These are phyloP conservation scores for Rhodosporidiobolus odoratus DNA, from an alignment of 768 basidiomycete genomes.

Conservation along the genomic window DNA sequence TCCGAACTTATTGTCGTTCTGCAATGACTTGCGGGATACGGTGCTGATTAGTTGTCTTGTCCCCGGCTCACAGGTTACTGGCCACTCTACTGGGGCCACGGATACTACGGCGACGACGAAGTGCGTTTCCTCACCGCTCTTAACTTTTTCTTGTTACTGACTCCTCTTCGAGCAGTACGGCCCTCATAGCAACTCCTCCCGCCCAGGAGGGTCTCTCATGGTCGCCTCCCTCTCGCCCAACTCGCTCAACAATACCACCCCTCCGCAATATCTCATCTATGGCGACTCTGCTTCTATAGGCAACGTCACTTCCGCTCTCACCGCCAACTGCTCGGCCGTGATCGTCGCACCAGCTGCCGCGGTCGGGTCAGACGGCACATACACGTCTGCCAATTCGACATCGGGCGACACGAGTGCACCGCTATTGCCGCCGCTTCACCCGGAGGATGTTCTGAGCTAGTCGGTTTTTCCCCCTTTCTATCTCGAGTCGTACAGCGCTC, in stretches of 20 bases:
- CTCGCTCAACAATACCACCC: background rate
- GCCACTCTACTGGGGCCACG: slow-evolving; percentile 13
- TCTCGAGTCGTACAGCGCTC: too few relatives aligned
- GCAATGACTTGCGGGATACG: too few relatives aligned
- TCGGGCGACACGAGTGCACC: background rate
- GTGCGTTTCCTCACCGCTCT: background rate
- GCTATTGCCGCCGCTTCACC: slow-evolving; percentile 6
- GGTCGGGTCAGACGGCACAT: background rate
- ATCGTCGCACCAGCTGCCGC: background rate
- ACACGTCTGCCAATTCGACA: too few relatives aligned
- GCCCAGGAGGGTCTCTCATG: slow-evolving; percentile 17
- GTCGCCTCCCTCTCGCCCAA: slow-evolving; percentile 3
- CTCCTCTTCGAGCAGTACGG: slow-evolving; percentile 13
- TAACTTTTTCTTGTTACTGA: background rate
- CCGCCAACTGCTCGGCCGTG: background rate
- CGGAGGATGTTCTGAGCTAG: background rate
- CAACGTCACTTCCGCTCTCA: background rate
- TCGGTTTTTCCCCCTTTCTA: too few relatives aligned
- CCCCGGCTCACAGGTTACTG: slow-evolving; percentile 7
- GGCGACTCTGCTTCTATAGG: slow-evolving; percentile 13
- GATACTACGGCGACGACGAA: slow-evolving; percentile 30
- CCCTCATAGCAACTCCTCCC: slow-evolving; percentile 8
- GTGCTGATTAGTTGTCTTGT: background rate
- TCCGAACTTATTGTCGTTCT: too few relatives aligned
- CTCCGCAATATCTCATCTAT: slow-evolving; percentile 24